phyloP scores from a whole-genome alignment of 495 filamentous ascomycete genomes.

The Annulohypoxylon nitens region DNA sequence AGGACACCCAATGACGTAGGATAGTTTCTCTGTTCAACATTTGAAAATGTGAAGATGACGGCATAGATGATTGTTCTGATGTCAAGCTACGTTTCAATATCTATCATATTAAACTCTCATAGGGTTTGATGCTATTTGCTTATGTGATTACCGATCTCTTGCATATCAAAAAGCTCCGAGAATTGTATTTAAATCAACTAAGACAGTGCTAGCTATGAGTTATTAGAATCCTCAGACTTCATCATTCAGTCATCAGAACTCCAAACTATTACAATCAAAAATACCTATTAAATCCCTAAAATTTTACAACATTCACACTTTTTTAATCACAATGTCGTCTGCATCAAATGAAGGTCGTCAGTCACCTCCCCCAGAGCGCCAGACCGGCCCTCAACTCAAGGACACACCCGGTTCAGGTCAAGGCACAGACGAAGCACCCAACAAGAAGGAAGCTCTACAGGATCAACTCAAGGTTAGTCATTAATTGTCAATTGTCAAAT shows the following conservation, averaged over 20 bases:
- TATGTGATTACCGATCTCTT: constrained; percentile 22
- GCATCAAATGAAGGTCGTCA: constrained; percentile 71
- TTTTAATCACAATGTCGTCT: constrained; percentile 64
- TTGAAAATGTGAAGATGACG: constrained; percentile 44
- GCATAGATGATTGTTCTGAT: constrained; percentile 45
- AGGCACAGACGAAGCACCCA: constrained; percentile 60
- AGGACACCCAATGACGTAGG: constrained; percentile 38
- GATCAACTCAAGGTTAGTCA: constrained; percentile 59
- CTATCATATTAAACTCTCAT: constrained; percentile 13
- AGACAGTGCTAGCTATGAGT: background rate
- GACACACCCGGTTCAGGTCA: constrained; percentile 70
- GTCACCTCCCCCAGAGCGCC: constrained; percentile 81
- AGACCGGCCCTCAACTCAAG: constrained; percentile 73
- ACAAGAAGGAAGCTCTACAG: constrained; percentile 65
- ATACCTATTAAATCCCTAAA: constrained; percentile 21
- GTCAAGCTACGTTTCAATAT: constrained; percentile 38
- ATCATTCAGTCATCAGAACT: constrained; percentile 15
- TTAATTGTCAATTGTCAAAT: background rate
- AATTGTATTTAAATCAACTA: constrained; percentile 26
- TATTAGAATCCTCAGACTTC: constrained; percentile 6
- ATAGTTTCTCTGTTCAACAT: constrained; percentile 26
- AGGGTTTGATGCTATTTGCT: background rate
- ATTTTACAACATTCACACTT: constrained; percentile 33
- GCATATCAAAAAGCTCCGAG: constrained; percentile 19
- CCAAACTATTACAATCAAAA: constrained; percentile 8